Conservation (phyloP, 345 rosid genomes). For the Bruguiera sexangula region DNA sequence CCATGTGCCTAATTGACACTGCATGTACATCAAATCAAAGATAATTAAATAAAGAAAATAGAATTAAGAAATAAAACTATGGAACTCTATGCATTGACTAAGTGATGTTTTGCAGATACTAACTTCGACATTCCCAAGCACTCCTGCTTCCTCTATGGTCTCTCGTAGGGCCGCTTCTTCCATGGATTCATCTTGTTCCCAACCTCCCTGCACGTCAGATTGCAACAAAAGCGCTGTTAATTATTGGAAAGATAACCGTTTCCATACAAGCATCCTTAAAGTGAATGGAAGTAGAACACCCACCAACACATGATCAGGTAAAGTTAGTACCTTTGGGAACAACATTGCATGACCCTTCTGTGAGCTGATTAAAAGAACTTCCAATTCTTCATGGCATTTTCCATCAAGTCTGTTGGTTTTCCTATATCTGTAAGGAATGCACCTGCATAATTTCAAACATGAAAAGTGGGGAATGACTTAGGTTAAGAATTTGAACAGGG, state of each 20-base stretch:
- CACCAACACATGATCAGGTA: too few species aligned
- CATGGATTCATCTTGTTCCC: slow-evolving; percentile 65
- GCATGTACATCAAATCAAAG: neutral
- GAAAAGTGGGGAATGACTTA: too few species aligned
- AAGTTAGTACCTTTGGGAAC: slow-evolving; percentile 44
- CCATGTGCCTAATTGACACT: slow-evolving; percentile 51
- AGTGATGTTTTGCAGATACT: slow-evolving; percentile 6
- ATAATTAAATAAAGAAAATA: neutral
- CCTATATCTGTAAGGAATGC: slow-evolving; percentile 59
- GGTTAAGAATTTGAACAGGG: too few species aligned
- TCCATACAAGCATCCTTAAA: neutral
- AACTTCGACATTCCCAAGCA: slow-evolving; percentile 41
- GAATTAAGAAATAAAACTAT: neutral
- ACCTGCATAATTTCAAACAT: slow-evolving; percentile 32
- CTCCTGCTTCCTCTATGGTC: slow-evolving; percentile 64
- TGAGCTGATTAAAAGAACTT: slow-evolving; percentile 53
- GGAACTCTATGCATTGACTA: neutral
- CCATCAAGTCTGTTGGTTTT: slow-evolving; percentile 17
- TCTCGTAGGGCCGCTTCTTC: slow-evolving; percentile 54
- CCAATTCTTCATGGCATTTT: slow-evolving; percentile 33
- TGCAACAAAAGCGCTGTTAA: neutral
- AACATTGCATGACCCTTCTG: slow-evolving; percentile 56
- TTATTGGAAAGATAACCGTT: neutral
- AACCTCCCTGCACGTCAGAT: slow-evolving; percentile 43
- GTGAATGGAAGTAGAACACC: neutral